Percentiles rank a stretch among this genome's conserved stretches.
Evolutionary conservation across 306 rosid species (phyloP).

Genomic region (Luffa acutangula): DNA sequence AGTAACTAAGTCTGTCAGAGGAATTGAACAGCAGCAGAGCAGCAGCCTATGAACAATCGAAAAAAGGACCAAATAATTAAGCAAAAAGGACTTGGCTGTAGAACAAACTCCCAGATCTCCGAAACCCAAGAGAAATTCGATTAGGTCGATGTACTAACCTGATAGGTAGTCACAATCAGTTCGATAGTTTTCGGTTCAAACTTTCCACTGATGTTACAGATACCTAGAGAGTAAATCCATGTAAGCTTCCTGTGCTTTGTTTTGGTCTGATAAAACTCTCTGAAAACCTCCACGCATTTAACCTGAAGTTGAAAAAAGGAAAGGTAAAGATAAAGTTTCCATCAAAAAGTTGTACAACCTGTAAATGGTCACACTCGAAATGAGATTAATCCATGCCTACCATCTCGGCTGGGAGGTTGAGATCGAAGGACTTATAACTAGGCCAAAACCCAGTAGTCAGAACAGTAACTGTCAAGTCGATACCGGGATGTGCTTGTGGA

Average conservation of each 20-base stretch:
- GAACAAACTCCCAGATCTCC: not conserved
- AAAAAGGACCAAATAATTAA: not conserved
- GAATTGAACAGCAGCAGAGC: constrained; percentile 42
- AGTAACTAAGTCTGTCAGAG: constrained; percentile 41
- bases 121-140: not conserved
- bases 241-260: constrained; percentile 45
- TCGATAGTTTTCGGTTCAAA: constrained; percentile 40
- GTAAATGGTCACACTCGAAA: not conserved
- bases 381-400: constrained; percentile 10
- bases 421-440: constrained; percentile 44
- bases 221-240: constrained; percentile 43
- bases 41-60: constrained; percentile 45
- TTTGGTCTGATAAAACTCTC: constrained; percentile 39
- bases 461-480: constrained; percentile 43
- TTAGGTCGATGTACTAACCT: constrained; percentile 10
- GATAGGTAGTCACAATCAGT: constrained; percentile 43
- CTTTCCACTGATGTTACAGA: constrained; percentile 37
- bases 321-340: not conserved
- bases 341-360: not conserved
- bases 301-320: constrained; percentile 17
- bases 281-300: constrained; percentile 38
- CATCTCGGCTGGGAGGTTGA: constrained; percentile 44
- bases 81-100: not conserved
- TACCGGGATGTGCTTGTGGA: constrained; percentile 28
- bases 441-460: constrained; percentile 50